phyloP scores from a whole-genome alignment of 108 stramenopile species.

The Cafeteria roenbergensis region DNA sequence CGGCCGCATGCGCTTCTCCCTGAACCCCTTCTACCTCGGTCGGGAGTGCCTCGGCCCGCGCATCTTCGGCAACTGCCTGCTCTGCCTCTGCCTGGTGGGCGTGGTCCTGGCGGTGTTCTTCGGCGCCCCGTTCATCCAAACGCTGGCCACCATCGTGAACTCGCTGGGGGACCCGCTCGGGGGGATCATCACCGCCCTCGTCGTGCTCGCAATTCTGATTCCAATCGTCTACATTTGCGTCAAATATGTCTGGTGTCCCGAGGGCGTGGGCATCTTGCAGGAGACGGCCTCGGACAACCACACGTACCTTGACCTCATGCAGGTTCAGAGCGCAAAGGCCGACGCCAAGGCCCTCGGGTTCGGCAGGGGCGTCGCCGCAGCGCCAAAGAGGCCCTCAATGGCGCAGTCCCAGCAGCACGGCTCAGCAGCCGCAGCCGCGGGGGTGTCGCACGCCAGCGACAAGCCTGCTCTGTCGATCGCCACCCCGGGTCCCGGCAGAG shows the following conservation, averaged over 20 bases:
- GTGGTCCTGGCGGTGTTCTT: slow-evolving; percentile 18
- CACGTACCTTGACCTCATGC: slow-evolving; percentile 5
- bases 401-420: no score
- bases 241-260: no score
- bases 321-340: no score
- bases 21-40: slow-evolving; percentile 32
- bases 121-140: slow-evolving; percentile 12
- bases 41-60: slow-evolving; percentile 27
- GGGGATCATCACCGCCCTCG: neutral
- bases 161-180: neutral
- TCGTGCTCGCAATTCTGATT: neutral
- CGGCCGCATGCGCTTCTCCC: slow-evolving; percentile 34
- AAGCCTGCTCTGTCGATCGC: no score
- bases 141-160: slow-evolving; percentile 2
- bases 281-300: neutral
- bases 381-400: no score
- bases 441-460: no score
- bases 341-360: no score
- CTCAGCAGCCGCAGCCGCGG: no score
- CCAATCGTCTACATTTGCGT: neutral
- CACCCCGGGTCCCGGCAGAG: no score
- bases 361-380: no score
- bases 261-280: neutral
- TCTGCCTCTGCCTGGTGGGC: slow-evolving; percentile 10
- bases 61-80: slow-evolving; percentile 22